A percentile compares a stretch with the other conserved stretches of the same genome.
phyloP scores from a whole-genome alignment of 2,329 filamentous ascomycete genomes.

The Beauveria medogensis region DNA sequence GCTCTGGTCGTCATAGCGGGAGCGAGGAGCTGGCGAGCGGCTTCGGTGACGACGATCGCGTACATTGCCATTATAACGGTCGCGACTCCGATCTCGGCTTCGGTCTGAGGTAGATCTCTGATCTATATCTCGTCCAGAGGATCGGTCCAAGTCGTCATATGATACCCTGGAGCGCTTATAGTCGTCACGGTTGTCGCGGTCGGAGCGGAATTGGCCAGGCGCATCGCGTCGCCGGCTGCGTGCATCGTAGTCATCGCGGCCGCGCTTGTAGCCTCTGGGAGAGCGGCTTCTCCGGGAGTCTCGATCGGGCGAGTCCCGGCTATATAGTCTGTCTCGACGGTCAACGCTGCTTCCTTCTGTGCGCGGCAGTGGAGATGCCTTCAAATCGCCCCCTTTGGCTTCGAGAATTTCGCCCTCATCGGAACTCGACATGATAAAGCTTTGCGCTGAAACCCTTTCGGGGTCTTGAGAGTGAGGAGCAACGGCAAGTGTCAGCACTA shows the following conservation, averaged over 20 bases:
- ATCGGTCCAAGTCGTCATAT: conserved; percentile 51
- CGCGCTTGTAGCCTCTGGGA: conserved; percentile 59
- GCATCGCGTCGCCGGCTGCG: conserved; percentile 36
- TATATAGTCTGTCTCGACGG: conserved; percentile 76
- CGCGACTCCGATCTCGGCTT: conserved; percentile 34
- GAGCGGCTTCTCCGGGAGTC: conserved; percentile 46
- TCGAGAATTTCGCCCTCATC: conserved; percentile 85
- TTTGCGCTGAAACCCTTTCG: conserved; percentile 14
- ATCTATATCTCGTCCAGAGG: conserved; percentile 35
- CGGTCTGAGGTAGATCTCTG: conserved; percentile 26
- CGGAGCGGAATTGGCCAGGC: conserved; percentile 50
- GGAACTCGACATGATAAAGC: conserved; percentile 48
- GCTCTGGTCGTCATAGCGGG: conserved; percentile 27
- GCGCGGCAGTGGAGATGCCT: conserved; percentile 82
- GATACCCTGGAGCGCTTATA: conserved; percentile 38
- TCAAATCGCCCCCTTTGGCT: conserved; percentile 54
- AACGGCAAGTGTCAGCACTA: conserved; percentile 29
- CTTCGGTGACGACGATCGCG: conserved; percentile 49
- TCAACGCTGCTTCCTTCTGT: conserved; percentile 79
- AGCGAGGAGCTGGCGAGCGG: conserved; percentile 36
- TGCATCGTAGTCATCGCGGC: conserved; percentile 53
- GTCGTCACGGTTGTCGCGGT: conserved; percentile 51
- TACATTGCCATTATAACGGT: conserved; percentile 17
- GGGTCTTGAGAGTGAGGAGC: conserved; percentile 16
- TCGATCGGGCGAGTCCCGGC: conserved; percentile 52